A percentile compares a stretch with the other conserved stretches of the same genome.
Evolutionary conservation across 148 eudicot species (phyloP).

Genomic region (Rhododendron kiyosumense): DNA sequence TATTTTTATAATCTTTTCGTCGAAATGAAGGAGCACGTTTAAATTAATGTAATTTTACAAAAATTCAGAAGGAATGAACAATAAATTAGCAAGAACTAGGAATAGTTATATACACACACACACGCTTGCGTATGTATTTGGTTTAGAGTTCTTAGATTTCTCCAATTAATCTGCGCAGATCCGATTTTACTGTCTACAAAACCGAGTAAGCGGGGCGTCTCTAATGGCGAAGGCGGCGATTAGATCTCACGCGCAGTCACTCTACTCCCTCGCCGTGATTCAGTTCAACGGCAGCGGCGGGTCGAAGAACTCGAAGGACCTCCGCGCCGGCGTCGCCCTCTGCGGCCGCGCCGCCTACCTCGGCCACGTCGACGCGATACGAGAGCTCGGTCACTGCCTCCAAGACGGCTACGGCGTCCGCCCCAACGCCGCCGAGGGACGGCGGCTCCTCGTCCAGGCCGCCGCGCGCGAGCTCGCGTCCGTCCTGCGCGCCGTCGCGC

Average conservation of each 20-base stretch:
- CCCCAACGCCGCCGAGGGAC: conserved; percentile 16
- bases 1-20: background rate
- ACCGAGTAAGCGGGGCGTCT: conserved; percentile 27
- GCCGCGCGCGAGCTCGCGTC: conserved; percentile 32
- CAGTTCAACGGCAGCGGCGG: conserved; percentile 54
- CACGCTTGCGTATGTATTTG: background rate
- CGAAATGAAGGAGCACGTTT: background rate
- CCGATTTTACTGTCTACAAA: conserved; percentile 41
- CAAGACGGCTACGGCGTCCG: conserved; percentile 47
- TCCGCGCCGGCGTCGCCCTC: conserved; percentile 32
- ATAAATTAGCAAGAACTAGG: background rate
- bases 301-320: conserved; percentile 24
- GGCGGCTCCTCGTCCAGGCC: conserved; percentile 34
- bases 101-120: too few relatives aligned
- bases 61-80: too few relatives aligned
- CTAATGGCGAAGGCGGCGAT: conserved; percentile 41
- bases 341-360: conserved; percentile 39
- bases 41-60: too few relatives aligned
- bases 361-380: conserved; percentile 36
- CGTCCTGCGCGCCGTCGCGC: conserved; percentile 7
- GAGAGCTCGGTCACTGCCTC: conserved; percentile 47
- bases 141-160: background rate
- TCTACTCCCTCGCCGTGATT: conserved; percentile 41
- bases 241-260: conserved; percentile 30
- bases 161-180: conserved; percentile 18